A percentile compares a stretch with the other conserved stretches of the same genome.
These are phyloP conservation scores for Orbilia brochopaga DNA, from an alignment of 2,329 filamentous ascomycete genomes.

Conservation along the genomic window DNA sequence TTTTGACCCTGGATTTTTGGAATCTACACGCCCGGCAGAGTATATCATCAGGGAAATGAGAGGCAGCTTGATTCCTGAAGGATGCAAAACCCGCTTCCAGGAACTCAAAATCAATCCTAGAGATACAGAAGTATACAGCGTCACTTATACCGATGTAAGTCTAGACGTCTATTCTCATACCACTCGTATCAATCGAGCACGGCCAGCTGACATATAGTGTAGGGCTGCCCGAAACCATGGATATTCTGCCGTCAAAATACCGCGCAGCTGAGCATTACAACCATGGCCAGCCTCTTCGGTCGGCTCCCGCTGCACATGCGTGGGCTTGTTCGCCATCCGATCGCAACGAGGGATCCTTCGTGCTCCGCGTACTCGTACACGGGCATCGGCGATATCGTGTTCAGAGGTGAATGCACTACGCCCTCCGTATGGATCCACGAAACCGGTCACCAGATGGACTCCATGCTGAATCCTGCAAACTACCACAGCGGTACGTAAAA, in stretches of 20 bases:
- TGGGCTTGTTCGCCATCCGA: conserved; percentile 53
- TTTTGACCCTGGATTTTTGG: conserved; percentile 21
- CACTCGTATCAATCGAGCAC: too few relatives aligned
- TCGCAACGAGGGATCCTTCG: conserved; percentile 47
- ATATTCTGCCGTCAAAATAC: conserved; percentile 56
- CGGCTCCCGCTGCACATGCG: conserved; percentile 56
- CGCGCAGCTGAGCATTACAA: conserved; percentile 51
- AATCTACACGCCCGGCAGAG: conserved; percentile 9
- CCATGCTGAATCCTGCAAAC: conserved; percentile 22
- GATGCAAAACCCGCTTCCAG: conserved; percentile 18
- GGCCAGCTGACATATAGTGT: background rate
- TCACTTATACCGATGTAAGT: conserved; percentile 25
- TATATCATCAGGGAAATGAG: conserved; percentile 24
- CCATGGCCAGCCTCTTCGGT: conserved; percentile 56
- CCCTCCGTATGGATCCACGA: conserved; percentile 40
- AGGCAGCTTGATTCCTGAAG: conserved; percentile 19
- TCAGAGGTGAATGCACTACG: conserved; percentile 25
- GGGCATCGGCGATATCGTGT: conserved; percentile 25
- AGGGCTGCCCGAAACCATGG: conserved; percentile 56
- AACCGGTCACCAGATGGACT: conserved; percentile 37
- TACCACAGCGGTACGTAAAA: conserved; percentile 23
- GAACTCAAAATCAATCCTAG: conserved; percentile 11
- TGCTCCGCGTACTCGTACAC: conserved; percentile 30
- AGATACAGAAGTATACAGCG: conserved; percentile 29
- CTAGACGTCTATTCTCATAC: background rate